These are phyloP conservation scores for Gracilaria vermiculophylla DNA, from an alignment of 23 red algal genomes.

Conservation along the genomic window DNA sequence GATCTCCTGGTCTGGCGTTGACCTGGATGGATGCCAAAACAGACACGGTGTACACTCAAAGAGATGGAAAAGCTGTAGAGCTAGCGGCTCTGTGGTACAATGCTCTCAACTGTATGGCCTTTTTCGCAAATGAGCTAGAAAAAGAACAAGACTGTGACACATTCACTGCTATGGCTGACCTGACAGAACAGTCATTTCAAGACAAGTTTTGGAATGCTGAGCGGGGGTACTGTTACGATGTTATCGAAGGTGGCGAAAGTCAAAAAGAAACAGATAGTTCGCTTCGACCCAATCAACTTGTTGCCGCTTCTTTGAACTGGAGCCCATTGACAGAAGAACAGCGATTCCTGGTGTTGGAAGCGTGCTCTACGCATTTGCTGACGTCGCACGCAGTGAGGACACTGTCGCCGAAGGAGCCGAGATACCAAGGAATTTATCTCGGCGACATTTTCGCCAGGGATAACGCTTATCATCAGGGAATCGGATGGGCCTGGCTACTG, in stretches of 20 bases:
- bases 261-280: slow-evolving; percentile 8
- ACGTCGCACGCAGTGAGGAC: slow-evolving; percentile 47
- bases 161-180: slow-evolving; percentile 48
- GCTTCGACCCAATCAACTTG: slow-evolving; percentile 52
- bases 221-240: slow-evolving; percentile 51
- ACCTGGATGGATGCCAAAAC: slow-evolving; percentile 74
- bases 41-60: slow-evolving; percentile 45
- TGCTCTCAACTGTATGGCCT: slow-evolving; percentile 59
- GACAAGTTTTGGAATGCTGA: slow-evolving; percentile 64
- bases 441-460: slow-evolving; percentile 54
- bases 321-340: slow-evolving; percentile 58
- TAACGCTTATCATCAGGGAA: slow-evolving; percentile 48
- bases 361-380: slow-evolving; percentile 42
- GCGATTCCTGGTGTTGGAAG: slow-evolving; percentile 49
- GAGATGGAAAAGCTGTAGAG: slow-evolving; percentile 57
- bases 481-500: slow-evolving; percentile 55
- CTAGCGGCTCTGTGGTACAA: slow-evolving; percentile 60
- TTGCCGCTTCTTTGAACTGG: slow-evolving; percentile 65
- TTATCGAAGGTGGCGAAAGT: slow-evolving; percentile 42
- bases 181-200: slow-evolving; percentile 55
- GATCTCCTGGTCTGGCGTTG: slow-evolving; percentile 26
- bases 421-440: slow-evolving; percentile 41
- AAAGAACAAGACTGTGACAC: slow-evolving; percentile 34
- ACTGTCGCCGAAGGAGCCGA: slow-evolving; percentile 29
- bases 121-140: slow-evolving; percentile 58